Percentiles rank a stretch among this genome's conserved stretches.
Evolutionary conservation across 2,329 filamentous ascomycete genomes (phyloP).

Genomic region (Cadophora luteo-olivacea): DNA sequence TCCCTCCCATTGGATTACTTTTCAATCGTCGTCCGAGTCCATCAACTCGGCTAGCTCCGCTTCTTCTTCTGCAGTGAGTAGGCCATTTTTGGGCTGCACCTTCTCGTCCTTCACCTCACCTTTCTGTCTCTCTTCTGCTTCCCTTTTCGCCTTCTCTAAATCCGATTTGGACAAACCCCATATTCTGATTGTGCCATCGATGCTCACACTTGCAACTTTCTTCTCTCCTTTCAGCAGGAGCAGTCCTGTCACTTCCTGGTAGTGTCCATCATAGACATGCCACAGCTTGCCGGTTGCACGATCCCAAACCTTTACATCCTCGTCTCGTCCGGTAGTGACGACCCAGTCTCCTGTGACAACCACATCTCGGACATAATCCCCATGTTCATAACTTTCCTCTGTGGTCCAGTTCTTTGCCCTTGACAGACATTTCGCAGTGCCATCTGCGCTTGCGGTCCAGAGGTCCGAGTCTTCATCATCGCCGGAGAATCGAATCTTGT

Average conservation of each 20-base stretch:
- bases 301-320: slow-evolving; percentile 93
- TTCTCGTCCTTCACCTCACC: slow-evolving; percentile 51
- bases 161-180: slow-evolving; percentile 76
- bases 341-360: slow-evolving; percentile 79
- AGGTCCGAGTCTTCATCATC: slow-evolving; percentile 66
- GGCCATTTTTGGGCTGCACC: slow-evolving; percentile 53
- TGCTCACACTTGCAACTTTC: slow-evolving; percentile 78
- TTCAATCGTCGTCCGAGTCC: slow-evolving; percentile 69
- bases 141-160: slow-evolving; percentile 61
- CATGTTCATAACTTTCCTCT: slow-evolving; percentile 78
- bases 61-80: slow-evolving; percentile 89
- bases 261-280: slow-evolving; percentile 82
- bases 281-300: slow-evolving; percentile 72
- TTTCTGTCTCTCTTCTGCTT: slow-evolving; percentile 54
- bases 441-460: slow-evolving; percentile 94
- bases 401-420: slow-evolving; percentile 71
- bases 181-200: slow-evolving; percentile 85
- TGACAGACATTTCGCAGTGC: slow-evolving; percentile 80
- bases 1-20: neutral
- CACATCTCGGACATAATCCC: slow-evolving; percentile 88
- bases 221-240: slow-evolving; percentile 62
- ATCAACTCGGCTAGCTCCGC: slow-evolving; percentile 90
- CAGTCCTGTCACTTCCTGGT: slow-evolving; percentile 88
- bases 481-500: slow-evolving; percentile 78
- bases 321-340: slow-evolving; percentile 87